Evolutionary conservation across 352 stramenopile genomes (phyloP), one percentile per base, ranked within the genome.

Genomic region (Pythium phragmiticola): DNA sequence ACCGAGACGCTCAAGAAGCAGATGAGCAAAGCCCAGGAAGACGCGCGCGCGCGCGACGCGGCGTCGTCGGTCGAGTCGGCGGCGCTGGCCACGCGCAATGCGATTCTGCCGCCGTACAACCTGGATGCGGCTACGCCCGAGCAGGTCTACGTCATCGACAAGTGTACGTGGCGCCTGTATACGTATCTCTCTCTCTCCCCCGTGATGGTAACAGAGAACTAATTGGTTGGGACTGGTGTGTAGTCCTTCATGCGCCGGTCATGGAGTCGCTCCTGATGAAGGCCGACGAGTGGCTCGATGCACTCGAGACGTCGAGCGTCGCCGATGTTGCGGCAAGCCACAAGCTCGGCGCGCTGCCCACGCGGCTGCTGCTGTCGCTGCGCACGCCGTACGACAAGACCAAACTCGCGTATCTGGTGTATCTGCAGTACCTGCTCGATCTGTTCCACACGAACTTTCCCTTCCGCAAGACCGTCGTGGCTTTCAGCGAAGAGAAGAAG

Each of bases 201-300:
- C 16, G 39, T 17, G 11, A 4, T 4, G 11, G 1, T 6, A n/a
- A 46, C 8, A 46, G 39, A 46, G 2, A 46, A 46, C 39, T 46
- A 26, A 11, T 59, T 26, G 39, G 1, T 14, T 11, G 8, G 3
- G 54, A 12, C 63, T 30, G 36, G 42, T 39, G 16, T 73, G 3
- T 46, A 94, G 84, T 94, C 74, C 65, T 94, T 50, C 73, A 86
- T 63, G 42, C 54, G 53, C 49, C 70, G 26, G 82, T 91, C 46
- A 91, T 91, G 80, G 85, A 91, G 34, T 86, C 83, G 52, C 68
- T 94, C 39, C 72, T 79, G 16, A 79, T 91, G 45, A 90, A 92
- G 73, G 83, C 85, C 8, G 71, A 88, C 43, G 82, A 92, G 60
- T 74, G 89, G 51, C 80, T 92, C 51, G 77, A 89, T 49, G 68